These are phyloP conservation scores for Eucalyptus decipiens DNA, from an alignment of 345 rosid species.

Conservation along the genomic window DNA sequence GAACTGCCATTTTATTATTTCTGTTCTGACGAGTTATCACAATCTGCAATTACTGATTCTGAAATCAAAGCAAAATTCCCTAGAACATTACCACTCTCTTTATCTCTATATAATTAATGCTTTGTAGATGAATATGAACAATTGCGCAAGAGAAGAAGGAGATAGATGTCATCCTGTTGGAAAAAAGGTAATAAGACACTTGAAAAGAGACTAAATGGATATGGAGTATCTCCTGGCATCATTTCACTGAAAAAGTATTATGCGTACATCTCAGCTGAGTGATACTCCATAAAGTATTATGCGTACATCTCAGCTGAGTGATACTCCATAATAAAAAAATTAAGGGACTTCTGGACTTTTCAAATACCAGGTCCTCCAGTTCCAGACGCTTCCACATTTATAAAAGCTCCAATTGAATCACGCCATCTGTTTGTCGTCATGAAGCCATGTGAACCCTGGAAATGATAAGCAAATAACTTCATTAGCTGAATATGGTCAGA, in stretches of 20 bases:
- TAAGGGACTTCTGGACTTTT: not conserved
- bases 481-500: not conserved
- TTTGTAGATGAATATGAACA: not conserved
- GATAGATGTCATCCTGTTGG: not conserved
- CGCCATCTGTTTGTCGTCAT: constrained; percentile 79
- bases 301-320: not conserved
- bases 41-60: not conserved
- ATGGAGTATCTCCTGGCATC: not conserved
- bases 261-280: not conserved
- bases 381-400: constrained; percentile 97
- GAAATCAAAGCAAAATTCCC: not conserved
- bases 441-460: constrained; percentile 96
- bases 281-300: not conserved
- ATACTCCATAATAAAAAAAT: not conserved
- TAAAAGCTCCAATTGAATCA: constrained; percentile 76
- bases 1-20: not conserved
- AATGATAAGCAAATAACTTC: constrained; percentile 5
- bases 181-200: not conserved
- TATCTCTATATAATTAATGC: not conserved
- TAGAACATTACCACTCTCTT: not conserved
- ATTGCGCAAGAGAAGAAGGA: not conserved
- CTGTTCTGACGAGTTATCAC: not conserved
- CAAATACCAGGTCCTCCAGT: constrained; percentile 79
- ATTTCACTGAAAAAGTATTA: not conserved
- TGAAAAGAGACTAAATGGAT: not conserved